These are phyloP conservation scores for Xylariaceae sp. DNA, from an alignment of 2,329 filamentous ascomycete genomes.

Conservation along the genomic window DNA sequence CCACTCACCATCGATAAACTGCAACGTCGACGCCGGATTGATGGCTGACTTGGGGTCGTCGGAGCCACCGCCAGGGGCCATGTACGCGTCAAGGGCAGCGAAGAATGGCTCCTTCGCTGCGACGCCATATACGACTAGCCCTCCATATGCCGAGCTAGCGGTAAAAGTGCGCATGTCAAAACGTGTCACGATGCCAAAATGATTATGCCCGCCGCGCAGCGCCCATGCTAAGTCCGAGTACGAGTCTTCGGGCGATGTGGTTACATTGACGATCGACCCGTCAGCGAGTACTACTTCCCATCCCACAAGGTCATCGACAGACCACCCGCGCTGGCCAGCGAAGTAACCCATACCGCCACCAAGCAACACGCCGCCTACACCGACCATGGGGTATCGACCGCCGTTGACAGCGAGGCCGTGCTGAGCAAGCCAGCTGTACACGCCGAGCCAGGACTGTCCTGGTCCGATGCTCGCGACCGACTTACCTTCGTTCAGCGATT, in stretches of 20 bases:
- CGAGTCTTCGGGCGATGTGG: not conserved
- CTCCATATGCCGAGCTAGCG: too few species aligned
- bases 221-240: conserved; percentile 29
- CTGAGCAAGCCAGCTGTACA: conserved; percentile 30
- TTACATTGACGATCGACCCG: too few species aligned
- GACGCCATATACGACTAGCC: too few species aligned
- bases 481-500: conserved; percentile 39
- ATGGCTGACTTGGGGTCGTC: conserved; percentile 1
- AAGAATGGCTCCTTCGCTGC: too few species aligned
- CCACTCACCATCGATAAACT: too few species aligned
- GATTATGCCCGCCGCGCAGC: conserved; percentile 29
- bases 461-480: conserved; percentile 42
- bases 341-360: conserved; percentile 38
- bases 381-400: conserved; percentile 34
- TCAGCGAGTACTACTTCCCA: too few species aligned
- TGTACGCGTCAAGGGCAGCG: not conserved
- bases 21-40: too few species aligned
- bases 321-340: too few species aligned
- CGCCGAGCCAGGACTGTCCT: conserved; percentile 33
- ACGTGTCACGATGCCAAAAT: conserved; percentile 34
- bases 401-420: conserved; percentile 34
- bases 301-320: too few species aligned
- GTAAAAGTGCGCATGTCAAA: not conserved
- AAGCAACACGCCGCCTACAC: conserved; percentile 37
- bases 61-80: not conserved